Base-by-base conservation (phyloP, 768 basidiomycete genomes). In the Kwoniella sp. region DNA sequence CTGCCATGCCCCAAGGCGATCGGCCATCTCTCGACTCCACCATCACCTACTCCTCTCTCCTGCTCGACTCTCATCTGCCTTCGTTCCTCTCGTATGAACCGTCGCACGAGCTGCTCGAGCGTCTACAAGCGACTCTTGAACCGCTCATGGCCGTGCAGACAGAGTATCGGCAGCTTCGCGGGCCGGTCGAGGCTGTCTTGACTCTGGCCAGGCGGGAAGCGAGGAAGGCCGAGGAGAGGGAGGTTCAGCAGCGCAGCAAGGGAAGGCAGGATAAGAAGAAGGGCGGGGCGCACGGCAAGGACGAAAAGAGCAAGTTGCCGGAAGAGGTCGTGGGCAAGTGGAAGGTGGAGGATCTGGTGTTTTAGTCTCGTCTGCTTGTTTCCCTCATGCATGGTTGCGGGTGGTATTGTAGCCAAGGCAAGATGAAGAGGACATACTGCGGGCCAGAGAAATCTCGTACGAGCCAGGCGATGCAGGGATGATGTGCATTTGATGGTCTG, bases 61-160 rank as follows among this genome's bases (percentile, higher is more conserved):
- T 70, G 12, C 60, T 73, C 15, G 69, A 70, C 53, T 55, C 73
- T 14, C 68, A 66, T 52, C 59, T 71, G 10, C 70, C 67, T 6
- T 41, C 51, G n/a, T 58, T 71, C 49, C 48, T 71, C 5, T 50
- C 67, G 10, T 51, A 69, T 36, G 28, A 44, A 20, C 63, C 69
- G 7, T 60, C 73, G 5, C 60, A 65, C 25, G 17, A 50, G 2
- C 57, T 62, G 26, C 57, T 74, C 19, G 57, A 58, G 43, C 34
- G 47, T 4, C 54, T 70, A 14, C 43, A 65, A 43, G 38, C 46
- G 0, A 28, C 52, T 2, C 51, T 66, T 15, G 44, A 40, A 32
- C 67, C 72, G 7, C 43, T 68, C 6, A 39, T 73, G 12, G 40
- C 45, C 7, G n/a, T 62, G 4, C 67, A 74, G 49, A 56, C 53